phyloP scores from a whole-genome alignment of 768 basidiomycete genomes.

The Xanthoconium stramineum region DNA sequence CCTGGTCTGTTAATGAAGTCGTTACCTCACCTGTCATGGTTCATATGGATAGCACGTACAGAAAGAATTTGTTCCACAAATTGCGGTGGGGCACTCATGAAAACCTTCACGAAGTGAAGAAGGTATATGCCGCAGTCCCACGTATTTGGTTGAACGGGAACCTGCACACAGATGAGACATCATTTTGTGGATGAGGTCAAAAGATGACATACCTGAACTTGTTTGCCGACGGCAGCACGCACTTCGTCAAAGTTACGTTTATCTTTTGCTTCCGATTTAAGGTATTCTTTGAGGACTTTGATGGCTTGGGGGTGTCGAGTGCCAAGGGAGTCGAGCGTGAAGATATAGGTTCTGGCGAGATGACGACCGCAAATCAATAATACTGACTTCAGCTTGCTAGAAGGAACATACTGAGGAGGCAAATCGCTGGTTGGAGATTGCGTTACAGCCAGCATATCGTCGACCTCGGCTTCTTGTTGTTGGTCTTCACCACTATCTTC shows the following conservation, averaged over 20 bases:
- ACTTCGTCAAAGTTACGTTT: slow-evolving; percentile 49
- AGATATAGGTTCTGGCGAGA: slow-evolving; percentile 64
- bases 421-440: slow-evolving; percentile 15
- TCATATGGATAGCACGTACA: slow-evolving; percentile 7
- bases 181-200: not conserved
- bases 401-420: slow-evolving; percentile 21
- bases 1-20: slow-evolving; percentile 24
- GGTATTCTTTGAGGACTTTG: slow-evolving; percentile 61
- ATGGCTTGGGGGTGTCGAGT: slow-evolving; percentile 63
- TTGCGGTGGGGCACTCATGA: slow-evolving; percentile 59
- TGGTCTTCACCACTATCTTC: slow-evolving; percentile 30
- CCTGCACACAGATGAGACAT: slow-evolving; percentile 41
- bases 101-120: slow-evolving; percentile 78
- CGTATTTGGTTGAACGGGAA: slow-evolving; percentile 84
- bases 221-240: slow-evolving; percentile 42
- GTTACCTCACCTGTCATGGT: not conserved
- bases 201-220: slow-evolving; percentile 46
- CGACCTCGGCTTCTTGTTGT: slow-evolving; percentile 31
- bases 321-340: slow-evolving; percentile 89
- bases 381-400: not conserved
- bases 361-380: not conserved
- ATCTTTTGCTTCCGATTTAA: slow-evolving; percentile 73
- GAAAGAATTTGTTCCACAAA: slow-evolving; percentile 49
- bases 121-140: slow-evolving; percentile 94
- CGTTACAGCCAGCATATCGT: slow-evolving; percentile 27